Conservation (phyloP, 805 yeast species). For the Lipomyces yamanashiensis region DNA sequence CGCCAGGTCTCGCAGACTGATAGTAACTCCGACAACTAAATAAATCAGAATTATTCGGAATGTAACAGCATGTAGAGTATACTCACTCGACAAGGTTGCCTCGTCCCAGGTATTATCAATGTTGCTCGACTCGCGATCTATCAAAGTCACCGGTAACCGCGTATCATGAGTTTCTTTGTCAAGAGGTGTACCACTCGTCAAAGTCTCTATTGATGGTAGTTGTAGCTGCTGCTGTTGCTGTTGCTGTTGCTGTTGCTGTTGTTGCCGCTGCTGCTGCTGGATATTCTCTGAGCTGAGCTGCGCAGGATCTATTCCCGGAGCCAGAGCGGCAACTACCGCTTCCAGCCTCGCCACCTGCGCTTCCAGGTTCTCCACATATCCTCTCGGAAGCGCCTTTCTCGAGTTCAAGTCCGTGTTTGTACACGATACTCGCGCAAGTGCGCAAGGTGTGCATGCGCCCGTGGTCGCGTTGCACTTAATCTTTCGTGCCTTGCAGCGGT, state of each 20-base stretch:
- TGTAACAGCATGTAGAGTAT: not conserved
- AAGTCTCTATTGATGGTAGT: slow-evolving; percentile 30
- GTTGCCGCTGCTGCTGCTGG: slow-evolving; percentile 2
- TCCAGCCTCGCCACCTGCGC: slow-evolving; percentile 13
- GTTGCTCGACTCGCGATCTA: slow-evolving; percentile 12
- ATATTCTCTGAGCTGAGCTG: slow-evolving; percentile 19
- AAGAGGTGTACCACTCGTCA: slow-evolving; percentile 19
- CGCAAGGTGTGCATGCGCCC: slow-evolving; percentile 36
- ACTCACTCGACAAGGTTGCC: slow-evolving; percentile 28
- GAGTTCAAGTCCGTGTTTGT: slow-evolving; percentile 37
- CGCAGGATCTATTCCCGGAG: slow-evolving; percentile 24
- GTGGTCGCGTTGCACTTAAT: slow-evolving; percentile 36
- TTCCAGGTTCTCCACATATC: slow-evolving; percentile 34
- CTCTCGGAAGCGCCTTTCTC: slow-evolving; percentile 34
- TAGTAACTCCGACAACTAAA: slow-evolving; percentile 24
- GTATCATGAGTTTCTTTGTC: slow-evolving; percentile 13
- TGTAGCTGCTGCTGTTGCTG: slow-evolving; percentile 22
- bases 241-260: slow-evolving; percentile 15
- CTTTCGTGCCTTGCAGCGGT: slow-evolving; percentile 34
- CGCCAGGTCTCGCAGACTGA: slow-evolving; percentile 29
- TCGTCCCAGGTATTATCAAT: slow-evolving; percentile 27
- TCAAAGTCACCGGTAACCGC: slow-evolving; percentile 25
- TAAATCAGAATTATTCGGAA: not conserved
- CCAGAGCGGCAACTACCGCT: slow-evolving; percentile 4
- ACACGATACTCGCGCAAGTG: slow-evolving; percentile 35